These are phyloP conservation scores for Pigoraptor vietnamica DNA, from an alignment of 78 protist species.

Conservation along the genomic window DNA sequence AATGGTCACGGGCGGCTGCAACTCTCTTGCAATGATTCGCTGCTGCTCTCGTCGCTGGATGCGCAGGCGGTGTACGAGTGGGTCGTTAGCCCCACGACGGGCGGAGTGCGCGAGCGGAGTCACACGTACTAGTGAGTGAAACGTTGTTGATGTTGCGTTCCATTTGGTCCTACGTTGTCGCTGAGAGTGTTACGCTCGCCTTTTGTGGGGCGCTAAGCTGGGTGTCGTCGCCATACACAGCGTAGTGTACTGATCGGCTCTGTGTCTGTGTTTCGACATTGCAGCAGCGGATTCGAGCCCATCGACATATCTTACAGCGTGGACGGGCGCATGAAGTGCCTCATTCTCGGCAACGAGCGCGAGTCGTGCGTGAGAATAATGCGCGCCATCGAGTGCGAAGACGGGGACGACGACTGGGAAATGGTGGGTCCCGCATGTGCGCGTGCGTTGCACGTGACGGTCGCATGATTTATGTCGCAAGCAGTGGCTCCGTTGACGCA, in stretches of 20 bases:
- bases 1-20: not conserved
- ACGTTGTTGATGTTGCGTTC: no score
- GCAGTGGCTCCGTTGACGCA: not conserved
- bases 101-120: not conserved
- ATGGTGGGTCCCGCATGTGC: not conserved
- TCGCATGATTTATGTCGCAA: not conserved
- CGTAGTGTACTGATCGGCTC: no score
- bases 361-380: not conserved
- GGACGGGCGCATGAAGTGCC: not conserved
- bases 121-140: not conserved
- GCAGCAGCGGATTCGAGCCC: not conserved
- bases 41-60: not conserved
- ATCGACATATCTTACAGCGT: not conserved
- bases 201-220: no score
- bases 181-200: no score
- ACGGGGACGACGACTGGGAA: not conserved
- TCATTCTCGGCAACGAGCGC: not conserved
- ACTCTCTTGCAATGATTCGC: not conserved
- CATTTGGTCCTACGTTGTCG: no score
- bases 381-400: not conserved
- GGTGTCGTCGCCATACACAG: no score
- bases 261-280: no score
- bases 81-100: not conserved
- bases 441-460: no score
- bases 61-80: not conserved